Percentiles rank a stretch among this genome's conserved stretches.
Evolutionary conservation across 495 filamentous ascomycete genomes (phyloP).

Genomic region (Schizothecium vesticola): DNA sequence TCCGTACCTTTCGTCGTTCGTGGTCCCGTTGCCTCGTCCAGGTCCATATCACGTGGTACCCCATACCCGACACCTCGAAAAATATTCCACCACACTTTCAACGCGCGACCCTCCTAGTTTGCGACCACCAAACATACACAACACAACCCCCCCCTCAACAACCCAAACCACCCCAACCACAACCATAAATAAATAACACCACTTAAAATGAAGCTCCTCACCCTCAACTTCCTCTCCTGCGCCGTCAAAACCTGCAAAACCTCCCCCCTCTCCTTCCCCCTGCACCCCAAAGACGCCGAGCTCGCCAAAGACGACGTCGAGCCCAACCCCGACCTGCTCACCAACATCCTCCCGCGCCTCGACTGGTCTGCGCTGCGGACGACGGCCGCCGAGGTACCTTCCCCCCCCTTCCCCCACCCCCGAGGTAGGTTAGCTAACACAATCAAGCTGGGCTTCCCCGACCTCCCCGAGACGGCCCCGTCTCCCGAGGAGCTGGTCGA

Average conservation of each 20-base stretch:
- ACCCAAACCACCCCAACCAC: background rate
- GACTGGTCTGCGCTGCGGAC: conserved; percentile 77
- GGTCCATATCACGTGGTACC: conserved; percentile 13
- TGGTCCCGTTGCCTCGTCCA: background rate
- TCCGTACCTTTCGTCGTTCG: background rate
- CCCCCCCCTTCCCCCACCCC: background rate
- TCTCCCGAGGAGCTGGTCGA: conserved; percentile 54
- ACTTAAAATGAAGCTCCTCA: conserved; percentile 82
- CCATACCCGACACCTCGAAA: conserved; percentile 17
- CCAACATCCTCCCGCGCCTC: conserved; percentile 77
- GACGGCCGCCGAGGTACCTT: conserved; percentile 74
- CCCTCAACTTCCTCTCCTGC: conserved; percentile 95
- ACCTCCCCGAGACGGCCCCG: conserved; percentile 57
- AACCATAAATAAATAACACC: background rate
- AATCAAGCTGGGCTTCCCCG: conserved; percentile 68
- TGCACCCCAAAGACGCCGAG: conserved; percentile 88
- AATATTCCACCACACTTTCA: conserved; percentile 6
- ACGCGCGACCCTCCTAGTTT: background rate
- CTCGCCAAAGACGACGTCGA: conserved; percentile 76
- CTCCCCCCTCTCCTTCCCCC: conserved; percentile 67
- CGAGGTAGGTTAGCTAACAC: too few species aligned
- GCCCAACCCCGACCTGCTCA: conserved; percentile 69
- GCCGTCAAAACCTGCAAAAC: conserved; percentile 90
- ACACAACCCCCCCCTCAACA: background rate
- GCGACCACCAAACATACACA: conserved; percentile 13